phyloP scores from a whole-genome alignment of 2,329 filamentous ascomycete genomes.

The Davidsoniella eucalypti region DNA sequence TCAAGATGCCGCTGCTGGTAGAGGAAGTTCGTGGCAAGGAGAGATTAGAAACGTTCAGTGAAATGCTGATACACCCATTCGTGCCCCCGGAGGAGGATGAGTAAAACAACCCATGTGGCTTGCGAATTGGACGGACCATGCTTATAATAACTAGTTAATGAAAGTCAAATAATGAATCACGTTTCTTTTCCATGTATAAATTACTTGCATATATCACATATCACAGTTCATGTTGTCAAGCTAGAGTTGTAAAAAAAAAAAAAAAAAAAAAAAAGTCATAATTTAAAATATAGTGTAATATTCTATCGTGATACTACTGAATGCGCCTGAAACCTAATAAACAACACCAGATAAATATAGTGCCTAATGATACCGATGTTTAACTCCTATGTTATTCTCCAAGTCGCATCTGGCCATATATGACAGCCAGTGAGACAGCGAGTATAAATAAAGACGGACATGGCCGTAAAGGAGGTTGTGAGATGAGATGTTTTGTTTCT shows the following conservation, averaged over 20 bases:
- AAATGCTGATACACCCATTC: slow-evolving; percentile 66
- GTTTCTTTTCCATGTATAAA: neutral
- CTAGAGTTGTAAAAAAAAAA: too few relatives aligned
- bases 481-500: neutral
- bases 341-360: too few relatives aligned
- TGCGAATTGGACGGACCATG: neutral
- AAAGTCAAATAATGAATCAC: neutral
- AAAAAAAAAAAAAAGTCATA: too few relatives aligned
- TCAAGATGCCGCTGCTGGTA: slow-evolving; percentile 90
- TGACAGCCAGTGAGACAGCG: too few relatives aligned
- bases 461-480: neutral
- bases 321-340: too few relatives aligned
- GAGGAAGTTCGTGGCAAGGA: slow-evolving; percentile 96
- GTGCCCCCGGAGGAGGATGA: slow-evolving; percentile 38
- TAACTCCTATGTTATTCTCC: too few relatives aligned
- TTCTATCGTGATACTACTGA: too few relatives aligned
- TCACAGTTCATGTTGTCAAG: neutral
- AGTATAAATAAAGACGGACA: neutral
- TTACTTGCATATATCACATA: neutral
- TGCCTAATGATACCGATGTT: too few relatives aligned
- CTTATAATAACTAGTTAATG: neutral
- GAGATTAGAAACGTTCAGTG: slow-evolving; percentile 75
- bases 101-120: neutral
- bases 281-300: too few relatives aligned
- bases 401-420: too few relatives aligned